phyloP scores from a whole-genome alignment of 768 basidiomycete genomes.

The Piloderma croceum region DNA sequence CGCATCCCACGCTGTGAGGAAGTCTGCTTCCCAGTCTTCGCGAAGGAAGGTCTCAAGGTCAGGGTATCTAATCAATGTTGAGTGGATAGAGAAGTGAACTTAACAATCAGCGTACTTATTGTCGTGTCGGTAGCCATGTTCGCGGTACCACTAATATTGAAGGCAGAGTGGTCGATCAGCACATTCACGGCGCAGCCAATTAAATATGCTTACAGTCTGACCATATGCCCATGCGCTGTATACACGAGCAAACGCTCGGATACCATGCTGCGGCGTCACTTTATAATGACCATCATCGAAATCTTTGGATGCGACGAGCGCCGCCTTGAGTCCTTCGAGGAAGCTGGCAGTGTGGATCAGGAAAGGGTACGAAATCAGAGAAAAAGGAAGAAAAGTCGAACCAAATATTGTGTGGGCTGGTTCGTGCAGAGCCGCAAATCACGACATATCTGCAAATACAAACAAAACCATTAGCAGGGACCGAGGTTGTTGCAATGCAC shows the following conservation, averaged over 20 bases:
- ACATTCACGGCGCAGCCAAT: background rate
- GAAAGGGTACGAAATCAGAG: background rate
- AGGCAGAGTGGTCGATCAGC: too few relatives aligned
- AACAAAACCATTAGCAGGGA: too few relatives aligned
- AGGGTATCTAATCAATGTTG: constrained; percentile 31
- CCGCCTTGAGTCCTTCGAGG: constrained; percentile 54
- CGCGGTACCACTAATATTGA: constrained; percentile 53
- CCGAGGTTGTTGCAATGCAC: background rate
- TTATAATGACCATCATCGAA: constrained; percentile 52
- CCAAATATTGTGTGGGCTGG: constrained; percentile 53
- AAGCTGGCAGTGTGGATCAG: constrained; percentile 33
- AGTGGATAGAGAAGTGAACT: background rate
- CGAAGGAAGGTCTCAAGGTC: constrained; percentile 45
- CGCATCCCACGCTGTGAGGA: constrained; percentile 44
- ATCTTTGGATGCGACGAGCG: constrained; percentile 48
- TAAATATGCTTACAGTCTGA: constrained; percentile 35
- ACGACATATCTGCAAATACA: constrained; percentile 39
- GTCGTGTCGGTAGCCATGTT: constrained; percentile 38
- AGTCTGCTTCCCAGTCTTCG: constrained; percentile 46
- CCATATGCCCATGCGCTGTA: constrained; percentile 59
- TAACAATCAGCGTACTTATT: constrained; percentile 30
- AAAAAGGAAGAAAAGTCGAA: constrained; percentile 16
- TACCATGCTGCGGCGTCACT: constrained; percentile 38
- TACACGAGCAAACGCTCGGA: constrained; percentile 51
- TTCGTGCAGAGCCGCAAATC: constrained; percentile 51